Evolutionary conservation across 202 grass and related monocot genomes (phyloP).

Genomic region (Musa balbisiana): DNA sequence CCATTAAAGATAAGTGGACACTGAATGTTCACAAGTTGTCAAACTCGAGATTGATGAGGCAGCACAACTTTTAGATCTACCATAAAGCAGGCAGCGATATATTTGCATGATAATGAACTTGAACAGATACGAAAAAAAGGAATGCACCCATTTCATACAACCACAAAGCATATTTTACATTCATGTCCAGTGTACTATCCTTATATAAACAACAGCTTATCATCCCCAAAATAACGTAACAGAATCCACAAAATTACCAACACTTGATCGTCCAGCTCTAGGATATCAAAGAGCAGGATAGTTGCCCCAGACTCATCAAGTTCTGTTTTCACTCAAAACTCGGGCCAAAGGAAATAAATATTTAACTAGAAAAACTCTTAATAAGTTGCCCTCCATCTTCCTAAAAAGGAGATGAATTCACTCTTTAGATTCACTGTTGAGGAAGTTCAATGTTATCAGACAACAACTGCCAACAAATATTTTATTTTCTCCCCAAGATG

Average conservation of each 20-base stretch:
- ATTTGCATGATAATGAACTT: not conserved
- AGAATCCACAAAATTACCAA: too few relatives aligned
- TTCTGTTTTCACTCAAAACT: not conserved
- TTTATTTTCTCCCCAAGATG: too few relatives aligned
- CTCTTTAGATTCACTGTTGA: too few relatives aligned
- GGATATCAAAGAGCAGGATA: not conserved
- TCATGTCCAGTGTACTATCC: not conserved
- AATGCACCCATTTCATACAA: not conserved
- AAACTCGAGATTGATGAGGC: not conserved
- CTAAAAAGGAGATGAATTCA: too few relatives aligned
- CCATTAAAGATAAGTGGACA: not conserved
- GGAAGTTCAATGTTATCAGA: too few relatives aligned
- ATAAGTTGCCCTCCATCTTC: too few relatives aligned
- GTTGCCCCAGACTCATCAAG: not conserved
- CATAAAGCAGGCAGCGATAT: not conserved
- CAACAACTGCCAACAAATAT: too few relatives aligned
- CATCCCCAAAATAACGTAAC: too few relatives aligned
- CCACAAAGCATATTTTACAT: not conserved
- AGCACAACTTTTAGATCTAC: not conserved
- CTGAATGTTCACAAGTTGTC: not conserved
- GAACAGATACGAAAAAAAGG: not conserved
- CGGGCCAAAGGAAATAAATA: too few relatives aligned
- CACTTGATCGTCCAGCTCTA: not conserved
- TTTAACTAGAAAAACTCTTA: too few relatives aligned
- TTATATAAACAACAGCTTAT: not conserved